Conservation (phyloP, 345 rosid species). For the Acer yangbiense region DNA sequence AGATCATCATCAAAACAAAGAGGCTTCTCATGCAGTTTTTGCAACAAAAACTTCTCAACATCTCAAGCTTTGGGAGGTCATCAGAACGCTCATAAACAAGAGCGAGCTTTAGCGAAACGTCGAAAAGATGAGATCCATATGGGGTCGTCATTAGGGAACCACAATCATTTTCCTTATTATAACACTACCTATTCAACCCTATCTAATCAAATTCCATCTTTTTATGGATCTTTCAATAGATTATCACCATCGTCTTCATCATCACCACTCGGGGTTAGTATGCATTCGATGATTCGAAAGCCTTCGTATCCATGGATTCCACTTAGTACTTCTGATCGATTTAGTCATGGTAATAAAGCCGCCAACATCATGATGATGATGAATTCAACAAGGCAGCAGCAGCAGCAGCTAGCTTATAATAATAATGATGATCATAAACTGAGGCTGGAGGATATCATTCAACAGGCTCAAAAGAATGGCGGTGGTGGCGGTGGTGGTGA, state of each 20-base stretch:
- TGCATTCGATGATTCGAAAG: slow-evolving; percentile 21
- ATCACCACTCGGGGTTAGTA: slow-evolving; percentile 18
- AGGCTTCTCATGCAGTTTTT: slow-evolving; percentile 43
- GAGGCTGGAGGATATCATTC: slow-evolving; percentile 1
- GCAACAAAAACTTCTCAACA: slow-evolving; percentile 44
- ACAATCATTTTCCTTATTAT: slow-evolving; percentile 11
- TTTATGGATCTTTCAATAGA: slow-evolving; percentile 25
- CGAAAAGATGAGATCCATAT: slow-evolving; percentile 28
- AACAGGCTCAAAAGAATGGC: slow-evolving; percentile 17
- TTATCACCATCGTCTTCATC: not conserved
- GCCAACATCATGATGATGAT: not conserved
- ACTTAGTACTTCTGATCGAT: slow-evolving; percentile 6
- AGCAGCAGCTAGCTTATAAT: slow-evolving; percentile 8
- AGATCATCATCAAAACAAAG: slow-evolving; percentile 8
- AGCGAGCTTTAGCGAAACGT: slow-evolving; percentile 38
- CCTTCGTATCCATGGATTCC: slow-evolving; percentile 28
- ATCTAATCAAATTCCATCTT: slow-evolving; percentile 13
- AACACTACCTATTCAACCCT: slow-evolving; percentile 7
- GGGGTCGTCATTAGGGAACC: slow-evolving; percentile 14
- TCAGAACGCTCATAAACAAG: slow-evolving; percentile 55
- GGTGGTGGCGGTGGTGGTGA: not conserved
- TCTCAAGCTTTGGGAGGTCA: slow-evolving; percentile 55
- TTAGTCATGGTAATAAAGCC: slow-evolving; percentile 9
- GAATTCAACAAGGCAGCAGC: not conserved
- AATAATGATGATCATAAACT: not conserved